These are phyloP conservation scores for Helicocarpus griseus DNA, from an alignment of 2,329 filamentous ascomycete genomes.

Conservation along the genomic window DNA sequence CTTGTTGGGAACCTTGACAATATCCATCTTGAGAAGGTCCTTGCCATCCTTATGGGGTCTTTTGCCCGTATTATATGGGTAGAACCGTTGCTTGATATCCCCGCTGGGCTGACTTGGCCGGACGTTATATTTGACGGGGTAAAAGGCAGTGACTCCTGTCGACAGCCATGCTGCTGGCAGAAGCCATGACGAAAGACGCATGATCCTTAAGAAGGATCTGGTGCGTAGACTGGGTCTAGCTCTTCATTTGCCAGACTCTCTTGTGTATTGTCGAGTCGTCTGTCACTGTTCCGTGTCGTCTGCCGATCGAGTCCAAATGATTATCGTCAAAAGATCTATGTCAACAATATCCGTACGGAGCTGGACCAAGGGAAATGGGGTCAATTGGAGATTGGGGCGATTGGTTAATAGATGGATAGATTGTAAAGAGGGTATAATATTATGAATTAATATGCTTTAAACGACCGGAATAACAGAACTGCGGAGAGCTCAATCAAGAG, in stretches of 20 bases:
- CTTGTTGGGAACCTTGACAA: conserved; percentile 25
- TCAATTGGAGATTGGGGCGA: no score
- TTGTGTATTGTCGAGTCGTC: not conserved
- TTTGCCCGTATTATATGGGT: conserved; percentile 13
- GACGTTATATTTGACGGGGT: conserved; percentile 25
- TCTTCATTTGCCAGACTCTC: not conserved
- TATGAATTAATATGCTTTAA: not conserved
- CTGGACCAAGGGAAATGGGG: no score
- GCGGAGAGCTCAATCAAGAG: not conserved
- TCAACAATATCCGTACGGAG: no score
- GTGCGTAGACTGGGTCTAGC: not conserved
- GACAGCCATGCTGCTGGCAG: conserved; percentile 23
- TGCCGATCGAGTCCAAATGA: no score
- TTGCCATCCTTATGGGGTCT: conserved; percentile 15
- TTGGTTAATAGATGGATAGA: not conserved
- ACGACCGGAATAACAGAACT: not conserved
- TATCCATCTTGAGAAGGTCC: conserved; percentile 24
- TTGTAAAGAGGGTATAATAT: not conserved
- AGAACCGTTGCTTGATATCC: conserved; percentile 8
- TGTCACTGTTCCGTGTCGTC: no score
- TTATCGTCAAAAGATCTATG: no score
- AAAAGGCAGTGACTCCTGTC: conserved; percentile 32
- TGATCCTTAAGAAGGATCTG: conserved; percentile 18
- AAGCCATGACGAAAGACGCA: conserved; percentile 29
- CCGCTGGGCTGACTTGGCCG: not conserved